Conservation (phyloP, 257 asterid genomes). For the Petrea volubilis region DNA sequence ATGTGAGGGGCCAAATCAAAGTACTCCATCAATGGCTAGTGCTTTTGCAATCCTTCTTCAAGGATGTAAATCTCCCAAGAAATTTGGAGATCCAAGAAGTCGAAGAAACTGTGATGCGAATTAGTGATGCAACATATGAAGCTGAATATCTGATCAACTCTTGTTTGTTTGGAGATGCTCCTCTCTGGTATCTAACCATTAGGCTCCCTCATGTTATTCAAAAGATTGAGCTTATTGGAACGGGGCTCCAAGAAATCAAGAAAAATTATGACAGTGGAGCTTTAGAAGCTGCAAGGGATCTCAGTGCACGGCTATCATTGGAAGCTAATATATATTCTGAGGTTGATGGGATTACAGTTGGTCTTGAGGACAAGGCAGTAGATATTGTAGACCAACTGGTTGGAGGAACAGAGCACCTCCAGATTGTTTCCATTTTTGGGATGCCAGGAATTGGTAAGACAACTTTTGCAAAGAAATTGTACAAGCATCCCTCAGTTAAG, state of each 20-base stretch:
- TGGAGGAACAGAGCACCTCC: not conserved
- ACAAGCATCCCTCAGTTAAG: not conserved
- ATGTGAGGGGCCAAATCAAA: not conserved
- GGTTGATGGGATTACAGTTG: not conserved
- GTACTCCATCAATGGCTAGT: not conserved
- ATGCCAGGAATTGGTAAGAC: constrained; percentile 39
- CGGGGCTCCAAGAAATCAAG: not conserved
- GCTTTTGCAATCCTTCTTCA: not conserved
- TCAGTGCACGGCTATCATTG: not conserved
- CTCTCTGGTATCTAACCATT: constrained; percentile 2
- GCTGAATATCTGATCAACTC: constrained; percentile 22
- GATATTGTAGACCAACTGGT: not conserved
- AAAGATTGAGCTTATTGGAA: not conserved
- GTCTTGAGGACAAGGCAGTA: not conserved
- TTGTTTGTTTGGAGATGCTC: constrained; percentile 17
- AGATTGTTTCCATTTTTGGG: no score
- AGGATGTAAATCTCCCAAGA: not conserved
- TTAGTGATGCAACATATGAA: constrained; percentile 24
- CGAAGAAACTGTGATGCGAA: not conserved
- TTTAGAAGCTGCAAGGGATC: not conserved
- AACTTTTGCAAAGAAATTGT: no score
- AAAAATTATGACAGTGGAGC: not conserved
- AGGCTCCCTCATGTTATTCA: no score
- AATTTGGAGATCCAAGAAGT: not conserved
- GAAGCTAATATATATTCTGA: not conserved